Evolutionary conservation across 1,284 basidiomycete genomes (phyloP), one percentile per base, ranked within the genome.

Genomic region (Mycena sp.): DNA sequence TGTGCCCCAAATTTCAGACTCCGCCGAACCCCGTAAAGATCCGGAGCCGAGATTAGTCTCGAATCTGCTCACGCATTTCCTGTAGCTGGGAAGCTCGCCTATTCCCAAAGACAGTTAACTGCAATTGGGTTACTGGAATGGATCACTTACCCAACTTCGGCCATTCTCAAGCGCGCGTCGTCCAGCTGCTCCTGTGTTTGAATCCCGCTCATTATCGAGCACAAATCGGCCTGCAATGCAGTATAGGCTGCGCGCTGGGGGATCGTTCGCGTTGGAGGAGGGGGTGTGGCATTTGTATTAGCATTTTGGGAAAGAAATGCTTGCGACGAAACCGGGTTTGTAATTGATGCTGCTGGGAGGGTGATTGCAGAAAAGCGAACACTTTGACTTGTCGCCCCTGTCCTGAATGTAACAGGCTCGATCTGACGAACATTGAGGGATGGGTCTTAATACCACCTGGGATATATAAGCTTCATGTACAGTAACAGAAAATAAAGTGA

Each of bases 141-240:
- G n/a, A n/a, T n/a, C n/a, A n/a, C n/a, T n/a, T n/a, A n/a, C n/a
- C n/a, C n/a, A n/a, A n/a, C n/a, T n/a, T n/a, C n/a, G n/a, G n/a
- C n/a, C n/a, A n/a, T n/a, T n/a, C n/a, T n/a, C n/a, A n/a, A n/a
- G n/a, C n/a, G 26, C 4, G n/a, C 1, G 14, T 45, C 30, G 16
- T 45, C 53, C 29, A 55, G 29, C 30, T 55, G 53, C 29, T 55
- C 41, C 16, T 55, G 41, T 3, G 53, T 44, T 26, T 55, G 53
- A 26, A 55, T 45, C 7, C 21, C 28, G 19, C 14, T 44, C 41
- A 55, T 55, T 9, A 55, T n/a, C 2, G 29, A 45, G 19, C 30
- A 21, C 19, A 55, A 2, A n/a, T 55, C 53, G 17, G 53, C 53
- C 30, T 32, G 19, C 1, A 55, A 10, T 6, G 40, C 30, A 26